phyloP scores from a whole-genome alignment of 2,329 filamentous ascomycete species.

The Verticillium nubilum region DNA sequence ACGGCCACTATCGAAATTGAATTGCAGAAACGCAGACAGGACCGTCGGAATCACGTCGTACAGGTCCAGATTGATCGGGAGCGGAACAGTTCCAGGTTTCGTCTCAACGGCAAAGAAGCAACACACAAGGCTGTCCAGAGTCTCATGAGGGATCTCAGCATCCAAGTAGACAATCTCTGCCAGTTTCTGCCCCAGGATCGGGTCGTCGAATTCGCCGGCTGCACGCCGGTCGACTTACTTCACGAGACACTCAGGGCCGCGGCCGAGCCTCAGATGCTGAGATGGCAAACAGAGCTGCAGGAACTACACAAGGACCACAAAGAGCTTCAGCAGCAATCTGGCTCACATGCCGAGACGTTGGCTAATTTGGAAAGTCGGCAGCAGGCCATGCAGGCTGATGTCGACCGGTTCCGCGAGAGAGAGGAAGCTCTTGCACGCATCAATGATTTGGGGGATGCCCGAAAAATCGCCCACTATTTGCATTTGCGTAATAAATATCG shows the following conservation, averaged over 20 bases:
- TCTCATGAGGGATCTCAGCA: constrained; percentile 67
- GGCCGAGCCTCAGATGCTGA: constrained; percentile 72
- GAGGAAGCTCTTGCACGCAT: constrained; percentile 61
- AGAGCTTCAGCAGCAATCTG: constrained; percentile 50
- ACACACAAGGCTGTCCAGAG: constrained; percentile 60
- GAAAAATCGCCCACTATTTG: constrained; percentile 59
- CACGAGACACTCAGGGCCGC: constrained; percentile 84
- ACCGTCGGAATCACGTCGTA: constrained; percentile 65
- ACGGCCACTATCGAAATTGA: constrained; percentile 87
- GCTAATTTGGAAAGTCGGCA: constrained; percentile 68
- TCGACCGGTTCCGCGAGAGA: constrained; percentile 75
- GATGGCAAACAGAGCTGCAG: constrained; percentile 73
- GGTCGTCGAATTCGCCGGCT: constrained; percentile 85
- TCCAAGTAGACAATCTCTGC: constrained; percentile 96
- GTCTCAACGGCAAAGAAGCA: constrained; percentile 61
- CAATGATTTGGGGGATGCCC: constrained; percentile 57
- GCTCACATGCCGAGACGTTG: constrained; percentile 57
- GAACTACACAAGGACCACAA: constrained; percentile 65
- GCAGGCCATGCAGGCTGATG: constrained; percentile 68
- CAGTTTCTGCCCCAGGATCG: constrained; percentile 96
- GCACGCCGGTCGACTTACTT: constrained; percentile 76
- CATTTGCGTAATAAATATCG: constrained; percentile 37
- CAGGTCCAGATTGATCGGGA: constrained; percentile 73
- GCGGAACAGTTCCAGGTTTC: constrained; percentile 76
- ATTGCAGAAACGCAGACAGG: constrained; percentile 59